A percentile compares a stretch with the other conserved stretches of the same genome.
phyloP scores from a whole-genome alignment of 2,329 filamentous ascomycete genomes.

The Ophiostoma triangulosporum region DNA sequence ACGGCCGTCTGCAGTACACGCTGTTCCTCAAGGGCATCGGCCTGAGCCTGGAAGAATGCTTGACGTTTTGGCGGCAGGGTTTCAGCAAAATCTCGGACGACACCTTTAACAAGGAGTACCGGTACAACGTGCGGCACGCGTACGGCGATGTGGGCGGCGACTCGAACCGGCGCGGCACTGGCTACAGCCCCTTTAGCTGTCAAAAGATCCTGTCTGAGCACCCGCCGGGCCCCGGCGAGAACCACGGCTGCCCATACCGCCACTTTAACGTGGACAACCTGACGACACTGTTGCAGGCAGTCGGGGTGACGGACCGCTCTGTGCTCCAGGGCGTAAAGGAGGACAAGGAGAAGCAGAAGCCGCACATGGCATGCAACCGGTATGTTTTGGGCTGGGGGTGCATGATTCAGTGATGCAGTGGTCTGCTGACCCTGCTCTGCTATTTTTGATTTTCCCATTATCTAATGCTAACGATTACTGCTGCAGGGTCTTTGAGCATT shows the following conservation, averaged over 20 bases:
- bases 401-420: not conserved
- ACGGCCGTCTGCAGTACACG: conserved; percentile 82
- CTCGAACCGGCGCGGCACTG: conserved; percentile 68
- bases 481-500: conserved; percentile 70
- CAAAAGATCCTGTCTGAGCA: conserved; percentile 91
- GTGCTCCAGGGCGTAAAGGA: conserved; percentile 72
- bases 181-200: conserved; percentile 85
- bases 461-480: not conserved
- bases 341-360: conserved; percentile 78
- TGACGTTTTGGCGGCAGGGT: conserved; percentile 77
- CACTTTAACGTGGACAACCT: conserved; percentile 88
- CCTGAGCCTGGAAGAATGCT: conserved; percentile 76
- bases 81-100: conserved; percentile 88
- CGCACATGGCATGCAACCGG: conserved; percentile 91
- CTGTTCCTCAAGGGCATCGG: conserved; percentile 96
- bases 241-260: conserved; percentile 91
- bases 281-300: conserved; percentile 56
- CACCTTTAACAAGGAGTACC: conserved; percentile 92
- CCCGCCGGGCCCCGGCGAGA: conserved; percentile 72
- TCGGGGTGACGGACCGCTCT: conserved; percentile 65
- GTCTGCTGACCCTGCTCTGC: no score
- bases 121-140: conserved; percentile 88
- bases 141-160: conserved; percentile 96
- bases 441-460: no score
- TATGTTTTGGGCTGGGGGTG: conserved; percentile 22